Percentiles rank a stretch among this genome's conserved stretches.
Conservation (phyloP, 2,329 filamentous ascomycete species). For the Blastomyces silverae region DNA sequence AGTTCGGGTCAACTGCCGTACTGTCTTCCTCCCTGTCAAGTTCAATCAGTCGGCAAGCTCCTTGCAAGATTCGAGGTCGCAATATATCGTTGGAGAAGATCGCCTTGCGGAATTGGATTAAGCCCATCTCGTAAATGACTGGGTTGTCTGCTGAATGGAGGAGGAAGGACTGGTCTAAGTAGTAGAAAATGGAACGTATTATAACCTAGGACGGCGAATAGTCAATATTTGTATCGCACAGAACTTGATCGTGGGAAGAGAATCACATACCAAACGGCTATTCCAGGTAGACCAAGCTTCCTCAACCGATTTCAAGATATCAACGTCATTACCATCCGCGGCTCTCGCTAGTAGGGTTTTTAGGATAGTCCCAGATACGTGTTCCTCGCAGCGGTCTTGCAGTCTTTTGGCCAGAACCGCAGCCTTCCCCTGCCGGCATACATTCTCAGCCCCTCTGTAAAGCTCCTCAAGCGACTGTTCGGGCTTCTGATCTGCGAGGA, state of each 20-base stretch:
- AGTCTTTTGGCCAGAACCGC: slow-evolving; percentile 61
- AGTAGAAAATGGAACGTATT: slow-evolving; percentile 86
- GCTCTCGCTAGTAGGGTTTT: slow-evolving; percentile 52
- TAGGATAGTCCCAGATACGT: slow-evolving; percentile 54
- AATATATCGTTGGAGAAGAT: slow-evolving; percentile 51
- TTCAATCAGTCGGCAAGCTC: slow-evolving; percentile 69
- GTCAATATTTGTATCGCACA: slow-evolving; percentile 6
- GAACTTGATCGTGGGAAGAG: background rate
- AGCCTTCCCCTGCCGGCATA: slow-evolving; percentile 72
- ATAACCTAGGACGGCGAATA: slow-evolving; percentile 49
- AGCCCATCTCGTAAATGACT: slow-evolving; percentile 74
- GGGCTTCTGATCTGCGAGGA: slow-evolving; percentile 61
- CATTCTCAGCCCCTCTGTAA: slow-evolving; percentile 84
- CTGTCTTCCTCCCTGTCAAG: slow-evolving; percentile 56
- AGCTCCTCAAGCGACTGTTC: slow-evolving; percentile 76
- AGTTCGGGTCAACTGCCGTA: slow-evolving; percentile 51
- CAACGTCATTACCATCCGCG: slow-evolving; percentile 52
- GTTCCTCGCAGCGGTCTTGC: slow-evolving; percentile 57
- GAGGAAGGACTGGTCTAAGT: slow-evolving; percentile 83
- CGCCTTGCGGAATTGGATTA: slow-evolving; percentile 63
- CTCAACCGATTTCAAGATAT: slow-evolving; percentile 56
- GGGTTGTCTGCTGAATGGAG: slow-evolving; percentile 62
- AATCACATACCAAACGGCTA: slow-evolving; percentile 57
- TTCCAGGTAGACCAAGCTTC: slow-evolving; percentile 72
- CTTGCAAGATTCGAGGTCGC: slow-evolving; percentile 52